phyloP scores from a whole-genome alignment of 2,329 filamentous ascomycete species.

The Colletotrichum acutatum region DNA sequence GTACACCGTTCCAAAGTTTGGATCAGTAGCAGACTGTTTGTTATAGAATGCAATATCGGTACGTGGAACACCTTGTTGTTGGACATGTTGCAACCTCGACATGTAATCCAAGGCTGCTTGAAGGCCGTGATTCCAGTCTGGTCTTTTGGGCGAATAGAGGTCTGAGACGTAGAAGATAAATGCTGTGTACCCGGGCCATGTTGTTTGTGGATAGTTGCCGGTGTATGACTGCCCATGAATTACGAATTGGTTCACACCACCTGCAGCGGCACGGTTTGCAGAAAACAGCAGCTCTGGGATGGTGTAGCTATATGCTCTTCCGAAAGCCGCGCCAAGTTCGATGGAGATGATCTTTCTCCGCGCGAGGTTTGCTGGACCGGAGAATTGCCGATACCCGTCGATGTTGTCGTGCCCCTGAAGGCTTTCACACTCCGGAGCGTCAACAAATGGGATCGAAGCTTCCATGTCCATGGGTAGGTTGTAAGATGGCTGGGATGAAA shows the following conservation, averaged over 20 bases:
- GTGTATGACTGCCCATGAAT: constrained; percentile 56
- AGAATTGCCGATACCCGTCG: constrained; percentile 53
- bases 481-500: constrained; percentile 52
- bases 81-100: constrained; percentile 49
- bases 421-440: constrained; percentile 54
- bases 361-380: constrained; percentile 51
- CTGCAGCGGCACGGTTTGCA: constrained; percentile 50
- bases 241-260: constrained; percentile 54
- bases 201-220: constrained; percentile 55
- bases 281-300: constrained; percentile 43
- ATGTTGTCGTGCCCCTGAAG: constrained; percentile 49
- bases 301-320: constrained; percentile 5
- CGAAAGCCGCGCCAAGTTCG: constrained; percentile 46
- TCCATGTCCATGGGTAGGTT: constrained; percentile 55
- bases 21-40: constrained; percentile 13
- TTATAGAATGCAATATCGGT: constrained; percentile 19
- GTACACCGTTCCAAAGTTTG: background rate
- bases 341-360: constrained; percentile 51
- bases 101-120: constrained; percentile 42
- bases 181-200: constrained; percentile 59
- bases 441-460: constrained; percentile 47
- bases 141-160: constrained; percentile 49
- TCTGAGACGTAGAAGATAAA: constrained; percentile 55
- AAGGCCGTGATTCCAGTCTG: constrained; percentile 47
- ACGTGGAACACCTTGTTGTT: constrained; percentile 49